Evolutionary conservation across 768 basidiomycete genomes (phyloP).

Genomic region (Boletus rubescentipes): DNA sequence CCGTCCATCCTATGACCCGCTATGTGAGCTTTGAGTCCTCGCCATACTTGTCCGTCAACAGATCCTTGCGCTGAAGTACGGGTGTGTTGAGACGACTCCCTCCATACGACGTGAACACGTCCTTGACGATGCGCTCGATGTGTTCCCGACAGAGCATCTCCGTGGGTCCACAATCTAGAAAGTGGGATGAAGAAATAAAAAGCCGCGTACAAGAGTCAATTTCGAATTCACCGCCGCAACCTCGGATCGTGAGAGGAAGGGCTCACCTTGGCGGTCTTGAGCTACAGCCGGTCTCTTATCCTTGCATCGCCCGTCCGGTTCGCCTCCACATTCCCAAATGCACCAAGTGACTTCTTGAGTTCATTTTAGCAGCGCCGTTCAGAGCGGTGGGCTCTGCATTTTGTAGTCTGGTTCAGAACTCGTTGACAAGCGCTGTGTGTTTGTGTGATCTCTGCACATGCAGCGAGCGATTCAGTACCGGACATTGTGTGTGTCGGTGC

Average conservation of each 20-base stretch:
- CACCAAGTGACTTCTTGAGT: constrained; percentile 56
- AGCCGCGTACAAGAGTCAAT: background rate
- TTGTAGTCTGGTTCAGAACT: constrained; percentile 57
- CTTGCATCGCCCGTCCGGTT: constrained; percentile 39
- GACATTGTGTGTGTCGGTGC: constrained; percentile 36
- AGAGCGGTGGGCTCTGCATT: constrained; percentile 49
- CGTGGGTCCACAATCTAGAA: constrained; percentile 80
- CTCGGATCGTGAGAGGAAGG: background rate
- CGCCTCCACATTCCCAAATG: constrained; percentile 36
- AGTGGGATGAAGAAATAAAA: too few species aligned
- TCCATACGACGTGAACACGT: constrained; percentile 85
- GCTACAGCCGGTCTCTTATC: constrained; percentile 67
- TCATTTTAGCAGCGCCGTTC: constrained; percentile 69
- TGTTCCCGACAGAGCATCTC: constrained; percentile 92
- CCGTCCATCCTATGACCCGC: too few species aligned
- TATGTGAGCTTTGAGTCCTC: constrained; percentile 97
- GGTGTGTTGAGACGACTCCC: constrained; percentile 95
- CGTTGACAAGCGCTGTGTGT: constrained; percentile 57
- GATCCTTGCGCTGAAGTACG: constrained; percentile 96
- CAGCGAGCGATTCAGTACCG: constrained; percentile 43
- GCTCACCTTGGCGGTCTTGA: constrained; percentile 93
- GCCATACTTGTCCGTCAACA: constrained; percentile 94
- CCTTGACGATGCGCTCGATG: constrained; percentile 86
- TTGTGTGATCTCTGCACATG: constrained; percentile 56
- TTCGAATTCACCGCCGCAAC: constrained; percentile 18